Evolutionary conservation across 148 eudicot genomes (phyloP).

Genomic region (Rhododendron griersonianum): DNA sequence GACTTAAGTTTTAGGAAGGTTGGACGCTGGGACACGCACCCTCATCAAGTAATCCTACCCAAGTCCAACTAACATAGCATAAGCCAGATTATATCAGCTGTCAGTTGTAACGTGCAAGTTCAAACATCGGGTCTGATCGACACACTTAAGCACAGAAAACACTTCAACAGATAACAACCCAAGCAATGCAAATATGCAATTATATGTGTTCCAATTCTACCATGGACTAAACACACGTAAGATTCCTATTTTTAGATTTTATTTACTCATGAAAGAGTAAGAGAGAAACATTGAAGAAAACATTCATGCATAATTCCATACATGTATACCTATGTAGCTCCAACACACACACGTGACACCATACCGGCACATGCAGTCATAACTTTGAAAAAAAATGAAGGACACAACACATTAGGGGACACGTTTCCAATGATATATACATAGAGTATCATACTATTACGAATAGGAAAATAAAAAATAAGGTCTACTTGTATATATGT

Average conservation of each 20-base stretch:
- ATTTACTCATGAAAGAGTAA: background rate
- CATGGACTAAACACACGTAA: background rate
- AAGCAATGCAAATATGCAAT: background rate
- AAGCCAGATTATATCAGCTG: background rate
- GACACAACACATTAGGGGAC: background rate
- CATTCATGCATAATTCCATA: background rate
- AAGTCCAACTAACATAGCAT: background rate
- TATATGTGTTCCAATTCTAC: background rate
- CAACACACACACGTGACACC: background rate
- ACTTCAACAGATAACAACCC: background rate
- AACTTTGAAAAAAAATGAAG: background rate
- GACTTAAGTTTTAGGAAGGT: background rate
- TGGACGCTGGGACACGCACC: background rate
- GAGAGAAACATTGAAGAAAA: background rate
- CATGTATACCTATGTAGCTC: background rate
- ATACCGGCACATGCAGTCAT: background rate
- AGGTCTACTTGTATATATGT: background rate
- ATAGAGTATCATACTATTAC: background rate
- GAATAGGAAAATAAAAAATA: background rate
- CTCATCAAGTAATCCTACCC: background rate
- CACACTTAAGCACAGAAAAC: background rate
- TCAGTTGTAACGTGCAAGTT: background rate
- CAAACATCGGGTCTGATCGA: background rate
- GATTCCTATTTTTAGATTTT: background rate
- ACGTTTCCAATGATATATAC: background rate